These are phyloP conservation scores for Durusdinium trenchii DNA, from an alignment of 73 alveolate species.

Conservation along the genomic window DNA sequence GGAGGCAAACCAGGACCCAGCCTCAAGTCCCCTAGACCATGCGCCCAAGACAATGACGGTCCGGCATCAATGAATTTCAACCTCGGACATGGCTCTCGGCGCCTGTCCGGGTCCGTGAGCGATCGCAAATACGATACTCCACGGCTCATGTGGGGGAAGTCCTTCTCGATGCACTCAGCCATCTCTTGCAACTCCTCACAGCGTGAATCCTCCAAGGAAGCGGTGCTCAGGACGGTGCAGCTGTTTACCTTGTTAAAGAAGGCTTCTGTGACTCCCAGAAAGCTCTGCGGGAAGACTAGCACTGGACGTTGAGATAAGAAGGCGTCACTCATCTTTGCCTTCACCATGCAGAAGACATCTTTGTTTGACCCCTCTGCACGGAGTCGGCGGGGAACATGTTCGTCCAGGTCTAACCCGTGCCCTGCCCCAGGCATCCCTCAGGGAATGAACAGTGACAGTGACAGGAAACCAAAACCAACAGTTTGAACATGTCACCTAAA, in stretches of 20 bases:
- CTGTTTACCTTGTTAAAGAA: slow-evolving; percentile 17
- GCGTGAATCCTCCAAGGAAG: neutral
- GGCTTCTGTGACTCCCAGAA: neutral
- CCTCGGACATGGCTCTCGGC: neutral
- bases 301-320: neutral
- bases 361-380: neutral
- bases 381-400: neutral
- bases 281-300: neutral
- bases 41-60: neutral
- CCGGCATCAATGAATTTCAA: neutral
- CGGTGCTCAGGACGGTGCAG: neutral
- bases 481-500: too few species aligned
- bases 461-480: neutral
- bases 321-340: neutral
- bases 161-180: neutral
- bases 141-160: neutral
- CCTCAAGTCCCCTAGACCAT: neutral
- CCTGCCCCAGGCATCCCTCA: slow-evolving; percentile 25
- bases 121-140: neutral
- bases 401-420: neutral
- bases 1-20: neutral
- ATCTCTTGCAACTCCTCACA: neutral
- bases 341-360: slow-evolving; percentile 10
- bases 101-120: neutral
- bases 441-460: neutral